Evolutionary conservation across 192 early-diverging fungal genomes (phyloP), one percentile per base, ranked within the genome.

Genomic region (Coemansia sp.): DNA sequence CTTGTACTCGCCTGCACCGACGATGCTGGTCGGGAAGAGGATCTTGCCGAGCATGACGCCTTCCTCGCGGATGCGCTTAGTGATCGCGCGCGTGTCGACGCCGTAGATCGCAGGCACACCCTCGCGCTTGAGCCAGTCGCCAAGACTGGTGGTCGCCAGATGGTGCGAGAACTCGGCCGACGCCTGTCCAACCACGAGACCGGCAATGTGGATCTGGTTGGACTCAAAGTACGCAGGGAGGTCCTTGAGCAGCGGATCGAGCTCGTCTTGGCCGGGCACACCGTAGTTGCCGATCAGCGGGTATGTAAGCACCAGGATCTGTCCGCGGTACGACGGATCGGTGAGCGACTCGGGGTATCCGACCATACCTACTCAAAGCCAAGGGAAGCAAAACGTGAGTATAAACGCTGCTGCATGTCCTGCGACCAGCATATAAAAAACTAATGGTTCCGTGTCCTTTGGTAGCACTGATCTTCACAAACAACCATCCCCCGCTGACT

Each of bases 301-400:
- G 84, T 97, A 99, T 62, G 97, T 99, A 60, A 99, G 81, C 41
- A 99, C 94, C 55, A 99, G 85, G 62, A 99, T 98, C 88, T 99
- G 97, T 10, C 97, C 97, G 62, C 92, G 88, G 84, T 99, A 99
- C 51, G 96, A 98, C 15, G 97, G 97, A 85, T 99, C 96, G 4
- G 95, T 98, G 73, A 97, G 85, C 33, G 97, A 96, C 81, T 99
- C 96, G n/a, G 97, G 95, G 76, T 98, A 99, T 51, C 95, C 97
- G 56, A 97, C 94, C 96, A 98, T 98, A n/a, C 80, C 80, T 83
- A 82, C 3, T 30, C 30, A 30, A 3, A 30, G 30, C 30, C 30
- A 30, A 30, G 30, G 30, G 8, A 49, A 49, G 46, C n/a, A 12
- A 41, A 41, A 71, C 33, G 18, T 20, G 59, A 35, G 69, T 23